phyloP scores from a whole-genome alignment of 768 basidiomycete genomes.

The Pisolithus orientalis region DNA sequence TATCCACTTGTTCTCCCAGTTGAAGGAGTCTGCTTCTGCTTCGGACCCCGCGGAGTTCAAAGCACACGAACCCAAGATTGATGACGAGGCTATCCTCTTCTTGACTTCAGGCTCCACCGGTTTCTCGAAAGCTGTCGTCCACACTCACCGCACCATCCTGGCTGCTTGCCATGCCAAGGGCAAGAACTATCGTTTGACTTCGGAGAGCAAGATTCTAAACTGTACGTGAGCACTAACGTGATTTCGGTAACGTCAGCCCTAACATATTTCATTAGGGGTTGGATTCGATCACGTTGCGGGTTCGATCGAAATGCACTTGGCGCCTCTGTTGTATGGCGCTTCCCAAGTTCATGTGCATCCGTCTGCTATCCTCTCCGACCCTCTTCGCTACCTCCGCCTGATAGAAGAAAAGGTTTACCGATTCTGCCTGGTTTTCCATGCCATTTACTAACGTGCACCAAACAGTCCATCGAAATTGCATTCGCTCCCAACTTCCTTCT shows the following conservation, averaged over 20 bases:
- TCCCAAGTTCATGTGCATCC: slow-evolving; percentile 18
- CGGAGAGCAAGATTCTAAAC: slow-evolving; percentile 32
- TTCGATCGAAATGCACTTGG: slow-evolving; percentile 36
- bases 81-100: slow-evolving; percentile 29
- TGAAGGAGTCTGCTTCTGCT: slow-evolving; percentile 8
- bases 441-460: neutral
- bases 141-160: slow-evolving; percentile 34
- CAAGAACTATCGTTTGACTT: slow-evolving; percentile 28
- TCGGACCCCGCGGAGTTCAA: neutral
- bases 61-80: slow-evolving; percentile 18
- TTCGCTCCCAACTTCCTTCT: slow-evolving; percentile 40
- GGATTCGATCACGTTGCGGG: slow-evolving; percentile 44
- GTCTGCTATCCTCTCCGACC: slow-evolving; percentile 20
- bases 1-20: slow-evolving; percentile 16
- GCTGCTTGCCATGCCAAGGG: slow-evolving; percentile 29
- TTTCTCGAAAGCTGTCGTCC: slow-evolving; percentile 38
- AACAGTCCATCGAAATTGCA: slow-evolving; percentile 19
- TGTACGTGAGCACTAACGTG: slow-evolving; percentile 17
- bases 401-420: slow-evolving; percentile 27
- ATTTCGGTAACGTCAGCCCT: neutral
- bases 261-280: slow-evolving; percentile 32
- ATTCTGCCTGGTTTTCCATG: neutral
- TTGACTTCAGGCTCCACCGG: slow-evolving; percentile 41
- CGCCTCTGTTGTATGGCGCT: slow-evolving; percentile 28
- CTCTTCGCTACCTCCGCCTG: slow-evolving; percentile 19